Percentiles rank a stretch among this genome's conserved stretches.
Conservation (phyloP, 106 monocot genomes). For the Allium fistulosum region DNA sequence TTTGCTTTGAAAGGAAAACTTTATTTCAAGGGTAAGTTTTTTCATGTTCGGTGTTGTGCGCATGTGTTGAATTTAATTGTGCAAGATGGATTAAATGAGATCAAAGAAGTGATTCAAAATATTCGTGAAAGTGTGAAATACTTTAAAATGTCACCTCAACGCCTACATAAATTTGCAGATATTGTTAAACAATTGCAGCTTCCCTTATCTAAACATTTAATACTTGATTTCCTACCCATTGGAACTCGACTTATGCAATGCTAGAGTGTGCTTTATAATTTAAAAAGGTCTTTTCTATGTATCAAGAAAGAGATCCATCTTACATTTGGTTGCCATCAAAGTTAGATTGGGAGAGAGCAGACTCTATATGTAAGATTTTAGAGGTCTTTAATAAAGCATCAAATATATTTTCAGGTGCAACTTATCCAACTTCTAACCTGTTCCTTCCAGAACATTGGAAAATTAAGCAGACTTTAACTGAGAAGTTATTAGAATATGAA, state of each 20-base stretch:
- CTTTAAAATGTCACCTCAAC: neutral
- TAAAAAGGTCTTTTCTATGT: neutral
- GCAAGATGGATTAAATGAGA: too few species aligned
- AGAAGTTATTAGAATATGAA: too few species aligned
- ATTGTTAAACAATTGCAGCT: neutral
- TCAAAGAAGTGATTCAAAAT: neutral
- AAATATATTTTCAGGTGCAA: neutral
- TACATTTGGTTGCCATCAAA: neutral
- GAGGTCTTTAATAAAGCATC: neutral
- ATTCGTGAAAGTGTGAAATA: neutral
- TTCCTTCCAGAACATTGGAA: neutral
- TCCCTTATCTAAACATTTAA: neutral
- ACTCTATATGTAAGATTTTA: neutral
- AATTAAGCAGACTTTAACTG: neutral
- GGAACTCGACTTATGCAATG: neutral
- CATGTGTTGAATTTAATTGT: too few species aligned
- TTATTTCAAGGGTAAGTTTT: too few species aligned
- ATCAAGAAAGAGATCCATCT: neutral
- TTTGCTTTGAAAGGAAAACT: too few species aligned
- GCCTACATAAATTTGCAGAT: neutral
- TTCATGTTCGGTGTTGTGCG: too few species aligned
- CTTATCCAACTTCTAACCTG: neutral
- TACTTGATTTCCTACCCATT: neutral
- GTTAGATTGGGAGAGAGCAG: too few species aligned
- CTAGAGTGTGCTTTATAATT: neutral